These are phyloP conservation scores for Rugonectria rugulosa DNA, from an alignment of 2,329 filamentous ascomycete species.

Conservation along the genomic window DNA sequence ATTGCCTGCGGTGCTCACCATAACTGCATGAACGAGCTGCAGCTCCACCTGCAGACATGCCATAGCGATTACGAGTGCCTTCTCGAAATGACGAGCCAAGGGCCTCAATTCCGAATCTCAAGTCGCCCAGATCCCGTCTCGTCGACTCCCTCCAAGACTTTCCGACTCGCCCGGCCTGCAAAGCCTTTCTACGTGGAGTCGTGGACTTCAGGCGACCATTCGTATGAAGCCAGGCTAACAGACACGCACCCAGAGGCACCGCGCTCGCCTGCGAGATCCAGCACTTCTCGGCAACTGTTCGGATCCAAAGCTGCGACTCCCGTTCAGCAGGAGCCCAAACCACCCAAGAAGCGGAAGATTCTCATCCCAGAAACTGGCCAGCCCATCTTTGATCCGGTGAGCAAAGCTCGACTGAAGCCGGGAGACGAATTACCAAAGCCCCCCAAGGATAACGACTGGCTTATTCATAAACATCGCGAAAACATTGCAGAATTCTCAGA, in stretches of 20 bases:
- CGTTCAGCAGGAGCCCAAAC: constrained; percentile 4
- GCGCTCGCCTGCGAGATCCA: constrained; percentile 34
- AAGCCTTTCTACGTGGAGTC: constrained; percentile 55
- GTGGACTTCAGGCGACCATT: constrained; percentile 54
- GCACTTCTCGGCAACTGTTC: constrained; percentile 33
- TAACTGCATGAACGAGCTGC: constrained; percentile 56
- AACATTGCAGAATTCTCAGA: constrained; percentile 65
- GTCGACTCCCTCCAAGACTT: constrained; percentile 45
- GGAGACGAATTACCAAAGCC: constrained; percentile 56
- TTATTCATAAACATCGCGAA: constrained; percentile 66
- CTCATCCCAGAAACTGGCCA: constrained; percentile 59
- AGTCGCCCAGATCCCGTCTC: constrained; percentile 39
- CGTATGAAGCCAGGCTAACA: constrained; percentile 54
- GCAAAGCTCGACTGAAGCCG: constrained; percentile 59
- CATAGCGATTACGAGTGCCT: constrained; percentile 57
- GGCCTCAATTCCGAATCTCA: constrained; percentile 50
- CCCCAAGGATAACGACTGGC: constrained; percentile 59
- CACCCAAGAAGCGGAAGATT: constrained; percentile 40
- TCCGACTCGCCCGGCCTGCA: constrained; percentile 52
- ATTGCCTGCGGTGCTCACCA: constrained; percentile 58
- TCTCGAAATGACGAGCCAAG: constrained; percentile 45
- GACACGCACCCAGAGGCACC: constrained; percentile 38
- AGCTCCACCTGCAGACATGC: constrained; percentile 54
- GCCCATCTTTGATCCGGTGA: constrained; percentile 64
- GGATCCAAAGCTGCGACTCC: constrained; percentile 22